Conservation (phyloP, 129 eudicot genomes). For the Sambucus nigra region DNA sequence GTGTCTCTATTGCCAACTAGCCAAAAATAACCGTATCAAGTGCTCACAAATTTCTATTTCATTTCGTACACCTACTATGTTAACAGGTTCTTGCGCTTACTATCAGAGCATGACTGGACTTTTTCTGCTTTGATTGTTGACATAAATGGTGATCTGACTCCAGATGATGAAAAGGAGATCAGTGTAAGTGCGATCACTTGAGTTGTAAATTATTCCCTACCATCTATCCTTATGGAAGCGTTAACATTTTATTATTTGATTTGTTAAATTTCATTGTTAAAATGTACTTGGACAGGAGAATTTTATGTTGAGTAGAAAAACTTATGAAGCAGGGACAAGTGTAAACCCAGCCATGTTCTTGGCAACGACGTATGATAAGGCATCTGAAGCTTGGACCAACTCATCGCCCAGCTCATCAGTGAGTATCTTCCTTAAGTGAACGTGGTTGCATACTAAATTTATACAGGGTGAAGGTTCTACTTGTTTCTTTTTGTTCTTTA, state of each 20-base stretch:
- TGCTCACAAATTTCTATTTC: conserved; percentile 1
- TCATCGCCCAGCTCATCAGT: conserved; percentile 56
- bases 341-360: conserved; percentile 66
- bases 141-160: conserved; percentile 65
- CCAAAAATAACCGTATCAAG: too few species aligned
- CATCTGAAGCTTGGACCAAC: conserved; percentile 85
- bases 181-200: conserved; percentile 39
- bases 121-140: conserved; percentile 78
- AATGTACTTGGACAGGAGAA: conserved; percentile 40
- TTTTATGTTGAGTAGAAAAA: conserved; percentile 57
- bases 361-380: conserved; percentile 79
- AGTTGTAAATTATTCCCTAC: neutral
- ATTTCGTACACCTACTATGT: too few species aligned
- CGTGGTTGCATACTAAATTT: neutral
- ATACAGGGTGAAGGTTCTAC: neutral
- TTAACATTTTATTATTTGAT: too few species aligned
- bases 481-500: neutral
- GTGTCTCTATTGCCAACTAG: too few species aligned
- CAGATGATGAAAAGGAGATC: conserved; percentile 59
- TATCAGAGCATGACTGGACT: conserved; percentile 78
- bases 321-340: conserved; percentile 42
- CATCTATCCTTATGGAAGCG: too few species aligned
- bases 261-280: too few species aligned
- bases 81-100: conserved; percentile 68
- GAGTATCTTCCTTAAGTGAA: conserved; percentile 22